A percentile compares a stretch with the other conserved stretches of the same genome.
Conservation (phyloP, 495 filamentous ascomycete genomes). For the Evernia prunastri region DNA sequence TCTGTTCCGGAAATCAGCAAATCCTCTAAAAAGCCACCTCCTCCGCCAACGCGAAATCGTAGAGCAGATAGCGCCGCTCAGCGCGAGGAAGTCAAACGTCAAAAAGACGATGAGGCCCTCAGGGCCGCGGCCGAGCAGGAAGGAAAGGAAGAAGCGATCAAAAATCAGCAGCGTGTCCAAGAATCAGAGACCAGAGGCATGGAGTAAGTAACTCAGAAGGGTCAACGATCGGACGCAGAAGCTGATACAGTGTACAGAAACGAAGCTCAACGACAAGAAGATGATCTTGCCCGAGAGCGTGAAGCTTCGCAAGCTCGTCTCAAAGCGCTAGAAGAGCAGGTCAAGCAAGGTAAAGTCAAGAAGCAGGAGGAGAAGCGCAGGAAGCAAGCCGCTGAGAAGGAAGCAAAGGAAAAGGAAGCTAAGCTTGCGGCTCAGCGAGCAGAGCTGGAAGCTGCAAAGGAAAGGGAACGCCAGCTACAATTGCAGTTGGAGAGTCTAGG, state of each 20-base stretch:
- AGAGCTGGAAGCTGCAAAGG: slow-evolving; percentile 84
- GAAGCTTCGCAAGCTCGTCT: slow-evolving; percentile 77
- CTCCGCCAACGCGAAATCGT: slow-evolving; percentile 70
- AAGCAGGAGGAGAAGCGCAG: slow-evolving; percentile 90
- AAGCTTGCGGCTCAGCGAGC: slow-evolving; percentile 78
- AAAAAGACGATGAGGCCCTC: slow-evolving; percentile 50
- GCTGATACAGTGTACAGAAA: slow-evolving; percentile 45
- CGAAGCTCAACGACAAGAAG: slow-evolving; percentile 67
- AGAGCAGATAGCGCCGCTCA: slow-evolving; percentile 56
- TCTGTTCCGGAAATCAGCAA: slow-evolving; percentile 54
- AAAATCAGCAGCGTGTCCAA: slow-evolving; percentile 72
- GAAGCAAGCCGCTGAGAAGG: slow-evolving; percentile 79
- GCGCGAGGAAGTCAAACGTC: slow-evolving; percentile 42
- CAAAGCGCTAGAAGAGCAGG: slow-evolving; percentile 85
- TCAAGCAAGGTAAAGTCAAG: slow-evolving; percentile 90
- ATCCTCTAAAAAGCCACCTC: slow-evolving; percentile 65
- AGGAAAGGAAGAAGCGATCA: slow-evolving; percentile 52
- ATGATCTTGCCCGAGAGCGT: slow-evolving; percentile 70
- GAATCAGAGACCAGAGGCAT: slow-evolving; percentile 65
- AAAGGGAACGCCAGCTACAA: slow-evolving; percentile 81
- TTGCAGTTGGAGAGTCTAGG: slow-evolving; percentile 78
- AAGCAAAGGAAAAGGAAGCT: slow-evolving; percentile 83
- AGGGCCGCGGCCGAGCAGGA: slow-evolving; percentile 45
- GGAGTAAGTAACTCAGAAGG: slow-evolving; percentile 61
- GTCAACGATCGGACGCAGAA: background rate